These are phyloP conservation scores for Alternaria sp. DNA, from an alignment of 2,329 filamentous ascomycete genomes.

Conservation along the genomic window DNA sequence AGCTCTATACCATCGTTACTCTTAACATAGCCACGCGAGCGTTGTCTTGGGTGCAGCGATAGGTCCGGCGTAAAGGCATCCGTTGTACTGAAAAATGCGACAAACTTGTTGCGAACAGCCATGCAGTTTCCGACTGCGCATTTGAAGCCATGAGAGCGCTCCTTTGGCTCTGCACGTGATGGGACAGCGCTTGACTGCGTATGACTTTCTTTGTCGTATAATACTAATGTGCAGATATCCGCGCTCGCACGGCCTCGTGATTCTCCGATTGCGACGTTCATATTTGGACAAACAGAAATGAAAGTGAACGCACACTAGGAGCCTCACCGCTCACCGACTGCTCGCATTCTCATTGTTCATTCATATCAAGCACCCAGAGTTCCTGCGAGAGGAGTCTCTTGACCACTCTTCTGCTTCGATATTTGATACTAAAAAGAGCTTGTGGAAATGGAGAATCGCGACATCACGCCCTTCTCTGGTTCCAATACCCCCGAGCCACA, in stretches of 20 bases:
- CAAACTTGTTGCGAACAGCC: too few species aligned
- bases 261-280: not conserved
- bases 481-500: constrained; percentile 8
- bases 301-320: not conserved
- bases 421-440: not conserved
- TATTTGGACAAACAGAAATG: not conserved
- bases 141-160: not conserved
- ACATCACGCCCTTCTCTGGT: constrained; percentile 14
- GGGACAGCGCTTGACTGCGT: not conserved
- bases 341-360: not conserved
- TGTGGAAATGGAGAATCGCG: constrained; percentile 7
- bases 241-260: not conserved
- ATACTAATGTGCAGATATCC: constrained; percentile 10
- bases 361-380: not conserved
- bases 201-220: not conserved
- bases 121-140: too few species aligned
- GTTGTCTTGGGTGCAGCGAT: not conserved
- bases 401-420: not conserved
- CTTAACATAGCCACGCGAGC: not conserved
- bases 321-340: constrained; percentile 3
- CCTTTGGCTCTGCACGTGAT: not conserved
- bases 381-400: not conserved
- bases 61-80: not conserved
- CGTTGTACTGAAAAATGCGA: not conserved
- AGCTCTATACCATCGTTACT: constrained; percentile 5